Evolutionary conservation across 768 basidiomycete species (phyloP), one percentile per base, ranked within the genome.

Genomic region (Leccinellum luteum): DNA sequence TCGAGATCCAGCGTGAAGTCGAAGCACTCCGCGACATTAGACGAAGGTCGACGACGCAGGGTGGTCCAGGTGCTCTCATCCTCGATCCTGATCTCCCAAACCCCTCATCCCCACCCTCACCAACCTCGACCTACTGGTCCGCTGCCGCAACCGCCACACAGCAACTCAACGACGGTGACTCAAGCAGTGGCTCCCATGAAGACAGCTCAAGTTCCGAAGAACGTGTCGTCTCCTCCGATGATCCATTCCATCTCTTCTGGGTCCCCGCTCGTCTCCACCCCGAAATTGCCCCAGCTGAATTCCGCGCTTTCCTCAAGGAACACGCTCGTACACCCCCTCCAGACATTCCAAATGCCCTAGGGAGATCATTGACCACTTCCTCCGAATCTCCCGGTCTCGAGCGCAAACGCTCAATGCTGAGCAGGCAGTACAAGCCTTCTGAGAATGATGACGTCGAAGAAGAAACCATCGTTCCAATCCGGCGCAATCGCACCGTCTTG

Each of bases 191-290:
- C 62, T 76, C 76, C 50, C 73, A 76, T 58, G 74, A 76, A 62
- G 76, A 73, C 56, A 69, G 67, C 64, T 69, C 73, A 63, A 73
- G 68, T 66, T 73, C 73, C 15, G 73, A 74, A 52, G 73, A 72
- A 25, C 71, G 65, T 51, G 54, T 43, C 8, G 12, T 44, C n/a
- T 43, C 41, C 21, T 71, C 81, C 38, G 86, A 91, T 65, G 92
- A 96, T 75, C 88, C 91, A 3, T 86, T 87, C 66, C 90, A 93
- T 73, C 84, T 98, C 62, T 98, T 98, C 80, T 99, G 97, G 97
- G 94, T 99, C 28, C 97, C 97, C 53, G 97, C 97, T 15, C 85
- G 89, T 57, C 79, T 98, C 34, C 97, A 98, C 71, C 97, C 97
- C 30, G 97, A 99, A 78, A 91, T 99, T 67, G 96, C 95, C 0